Base-by-base conservation (phyloP, 2,329 filamentous ascomycete genomes). In the Fusarium virguliforme region DNA sequence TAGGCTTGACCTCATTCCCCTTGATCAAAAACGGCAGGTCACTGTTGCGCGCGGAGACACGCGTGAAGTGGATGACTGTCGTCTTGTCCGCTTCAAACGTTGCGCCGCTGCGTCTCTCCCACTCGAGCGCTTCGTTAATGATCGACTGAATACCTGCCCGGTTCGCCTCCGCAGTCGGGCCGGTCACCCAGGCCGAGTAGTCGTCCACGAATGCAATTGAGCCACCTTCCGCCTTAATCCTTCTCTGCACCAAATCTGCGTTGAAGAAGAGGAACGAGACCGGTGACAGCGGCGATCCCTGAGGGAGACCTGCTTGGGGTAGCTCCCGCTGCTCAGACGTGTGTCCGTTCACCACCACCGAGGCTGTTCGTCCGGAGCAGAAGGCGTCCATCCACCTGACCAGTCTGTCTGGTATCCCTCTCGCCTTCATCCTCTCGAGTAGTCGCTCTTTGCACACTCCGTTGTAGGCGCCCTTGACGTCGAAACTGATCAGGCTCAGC, bases 231-330 rank as follows among this genome's bases (percentile, higher is more conserved):
- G 13, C 9, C 13, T 53, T 13, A 8, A 53, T 35, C 28, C 24
- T 34, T 6, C 30, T 15, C 32, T 63, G 35, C 6, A 63, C 43
- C 1, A 58, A 9, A 22, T 63, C 60, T 63, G 43, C 54, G 8
- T 58, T 63, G 35, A 63, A 63, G 60, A 53, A 63, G 2, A 63
- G 43, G 26, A 58, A 58, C 1, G 50, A 51, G 0, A 62, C 7
- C 1, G 54, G 60, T 4, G 54, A 63, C 13, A 58, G 34, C 0
- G 43, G 54, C 10, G 43, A 58, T 3, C 60, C 60, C 58, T 63
- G 43, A 5, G 24, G 60, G 1, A 63, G 60, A 0, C 60, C 43
- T 12, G 43, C 60, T 4, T 59, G 28, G 12, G 53, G 60, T 4
- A 63, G 60, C 1, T 8, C 22, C 18, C 35, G 43, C 35, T 6